A percentile compares a stretch with the other conserved stretches of the same genome.
These are phyloP conservation scores for Pseudozyma thailandica DNA, from an alignment of 1,284 basidiomycete species.

Conservation along the genomic window DNA sequence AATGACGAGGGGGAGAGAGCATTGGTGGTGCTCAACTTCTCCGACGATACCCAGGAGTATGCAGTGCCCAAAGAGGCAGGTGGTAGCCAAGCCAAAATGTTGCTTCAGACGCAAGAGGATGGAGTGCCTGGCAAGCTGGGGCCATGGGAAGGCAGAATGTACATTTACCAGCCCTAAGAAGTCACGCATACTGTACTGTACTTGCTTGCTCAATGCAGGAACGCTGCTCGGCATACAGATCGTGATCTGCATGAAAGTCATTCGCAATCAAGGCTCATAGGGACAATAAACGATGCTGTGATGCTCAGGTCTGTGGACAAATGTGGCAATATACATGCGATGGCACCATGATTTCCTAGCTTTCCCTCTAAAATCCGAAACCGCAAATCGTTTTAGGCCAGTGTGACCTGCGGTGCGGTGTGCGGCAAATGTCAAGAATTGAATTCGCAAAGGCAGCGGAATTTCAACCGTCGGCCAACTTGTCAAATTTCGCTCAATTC, in stretches of 20 bases:
- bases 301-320: too few species aligned
- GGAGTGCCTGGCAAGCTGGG: constrained; percentile 16
- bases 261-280: too few species aligned
- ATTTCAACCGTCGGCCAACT: constrained; percentile 26
- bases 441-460: neutral
- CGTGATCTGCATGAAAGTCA: too few species aligned
- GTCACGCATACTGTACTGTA: neutral
- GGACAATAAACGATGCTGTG: too few species aligned
- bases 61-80: constrained; percentile 29
- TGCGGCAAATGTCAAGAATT: too few species aligned
- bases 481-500: constrained; percentile 17
- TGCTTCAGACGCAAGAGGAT: constrained; percentile 11
- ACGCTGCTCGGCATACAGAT: too few species aligned
- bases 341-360: too few species aligned
- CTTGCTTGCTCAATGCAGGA: constrained; percentile 5
- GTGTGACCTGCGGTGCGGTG: too few species aligned
- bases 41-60: constrained; percentile 15
- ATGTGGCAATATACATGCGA: too few species aligned
- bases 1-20: constrained; percentile 45
- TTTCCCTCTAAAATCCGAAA: too few species aligned
- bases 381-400: too few species aligned
- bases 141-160: constrained; percentile 36
- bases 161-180: constrained; percentile 14
- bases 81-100: constrained; percentile 11
- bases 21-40: constrained; percentile 45